Evolutionary conservation across 2,329 filamentous ascomycete species (phyloP), one percentile per base, ranked within the genome.

Genomic region (Diplodia scrobiculata): DNA sequence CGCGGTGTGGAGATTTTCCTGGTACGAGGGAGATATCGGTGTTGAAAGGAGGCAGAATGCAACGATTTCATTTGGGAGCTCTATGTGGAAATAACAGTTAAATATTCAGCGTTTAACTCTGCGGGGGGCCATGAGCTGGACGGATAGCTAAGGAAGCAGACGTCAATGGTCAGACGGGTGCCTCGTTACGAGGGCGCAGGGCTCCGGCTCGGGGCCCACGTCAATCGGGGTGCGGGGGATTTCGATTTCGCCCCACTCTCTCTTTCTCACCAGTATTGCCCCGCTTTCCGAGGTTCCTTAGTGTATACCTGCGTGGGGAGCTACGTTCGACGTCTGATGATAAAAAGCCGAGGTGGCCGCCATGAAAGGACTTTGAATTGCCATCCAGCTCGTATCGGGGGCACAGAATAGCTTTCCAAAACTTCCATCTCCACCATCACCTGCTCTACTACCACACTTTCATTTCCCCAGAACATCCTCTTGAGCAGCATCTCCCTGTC

Each of bases 161-260:
- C 14, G 34, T 53, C 13, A 50, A 45, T 53, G 27, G 50, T 27
- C 32, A 14, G 19, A 38, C 1, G 14, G 21, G 21, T 21, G 51
- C 27, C 51, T 36, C 51, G 51, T 54, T 3, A 34, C 51, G 51
- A 54, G 51, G 51, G 51, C 29, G 19, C 51, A 19, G 14, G 34
- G 17, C 51, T 38, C 21, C 51, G 62, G 19, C 52, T 47, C 50
- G 62, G 25, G 62, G 62, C 17, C 10, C 9, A n/a, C 45, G 38
- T 25, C 54, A 45, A 59, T 59, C 25, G 25, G 9, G 14, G 29
- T 27, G 36, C 45, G 54, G 54, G n/a, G 14, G 38, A n/a, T 14
- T 47, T 13, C 14, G 21, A 19, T 9, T 5, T 45, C 38, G 53
- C 36, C 53, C 53, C 53, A 54, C 60, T n/a, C 38, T 13, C n/a